Percentiles rank a stretch among this genome's conserved stretches.
These are phyloP conservation scores for Cardamine chenopodiifolia DNA, from an alignment of 345 rosid species.

Conservation along the genomic window DNA sequence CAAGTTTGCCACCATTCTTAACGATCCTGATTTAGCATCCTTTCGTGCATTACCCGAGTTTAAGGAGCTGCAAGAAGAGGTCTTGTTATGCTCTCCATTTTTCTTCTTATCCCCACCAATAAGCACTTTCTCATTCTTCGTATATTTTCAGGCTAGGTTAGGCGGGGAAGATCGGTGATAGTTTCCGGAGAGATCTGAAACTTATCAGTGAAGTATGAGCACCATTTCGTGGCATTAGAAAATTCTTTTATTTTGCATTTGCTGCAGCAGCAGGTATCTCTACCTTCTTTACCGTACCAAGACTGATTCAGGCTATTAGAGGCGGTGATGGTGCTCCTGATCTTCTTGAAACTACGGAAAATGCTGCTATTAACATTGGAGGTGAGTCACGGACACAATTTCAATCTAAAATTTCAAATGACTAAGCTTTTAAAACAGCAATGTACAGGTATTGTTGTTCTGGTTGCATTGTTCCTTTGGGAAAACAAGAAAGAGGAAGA, in stretches of 20 bases:
- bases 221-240: slow-evolving; percentile 90
- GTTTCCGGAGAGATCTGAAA: slow-evolving; percentile 92
- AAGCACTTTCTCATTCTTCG: background rate
- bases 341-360: slow-evolving; percentile 71
- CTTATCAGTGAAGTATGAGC: slow-evolving; percentile 97
- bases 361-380: slow-evolving; percentile 85
- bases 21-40: slow-evolving; percentile 95
- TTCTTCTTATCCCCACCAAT: background rate
- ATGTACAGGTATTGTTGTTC: too few species aligned
- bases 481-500: slow-evolving; percentile 98
- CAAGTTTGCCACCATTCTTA: slow-evolving; percentile 85
- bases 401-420: slow-evolving; percentile 30
- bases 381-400: slow-evolving; percentile 51
- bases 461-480: slow-evolving; percentile 76
- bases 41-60: slow-evolving; percentile 93
- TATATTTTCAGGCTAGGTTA: slow-evolving; percentile 67
- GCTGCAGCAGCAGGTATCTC: slow-evolving; percentile 95
- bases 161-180: slow-evolving; percentile 95
- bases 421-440: slow-evolving; percentile 81
- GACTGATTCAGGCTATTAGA: slow-evolving; percentile 65
- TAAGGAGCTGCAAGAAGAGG: slow-evolving; percentile 97
- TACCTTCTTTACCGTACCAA: slow-evolving; percentile 74
- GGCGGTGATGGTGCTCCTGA: slow-evolving; percentile 88
- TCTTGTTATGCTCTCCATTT: slow-evolving; percentile 29
- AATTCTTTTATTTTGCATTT: slow-evolving; percentile 78